These are phyloP conservation scores for Clohesyomyces aquaticus DNA, from an alignment of 495 filamentous ascomycete species.

Conservation along the genomic window DNA sequence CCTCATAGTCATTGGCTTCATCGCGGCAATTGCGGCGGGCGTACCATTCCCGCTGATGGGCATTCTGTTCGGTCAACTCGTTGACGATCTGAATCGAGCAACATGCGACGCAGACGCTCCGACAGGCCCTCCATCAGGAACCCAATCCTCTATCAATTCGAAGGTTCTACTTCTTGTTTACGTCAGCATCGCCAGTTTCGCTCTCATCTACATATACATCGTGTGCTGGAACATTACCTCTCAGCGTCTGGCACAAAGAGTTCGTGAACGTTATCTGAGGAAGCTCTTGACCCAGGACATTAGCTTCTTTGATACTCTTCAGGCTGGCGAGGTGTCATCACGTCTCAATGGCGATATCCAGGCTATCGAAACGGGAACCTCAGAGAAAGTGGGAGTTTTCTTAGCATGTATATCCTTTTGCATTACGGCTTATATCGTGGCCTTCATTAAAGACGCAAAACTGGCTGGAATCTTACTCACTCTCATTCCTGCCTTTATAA, in stretches of 20 bases:
- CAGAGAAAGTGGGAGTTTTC: conserved; percentile 47
- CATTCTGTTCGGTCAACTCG: conserved; percentile 68
- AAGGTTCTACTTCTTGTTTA: conserved; percentile 67
- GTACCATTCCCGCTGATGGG: conserved; percentile 70
- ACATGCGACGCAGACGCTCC: conserved; percentile 50
- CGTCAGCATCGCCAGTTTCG: conserved; percentile 64
- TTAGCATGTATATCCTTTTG: conserved; percentile 45
- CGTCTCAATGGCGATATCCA: conserved; percentile 82
- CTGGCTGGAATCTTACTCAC: conserved; percentile 65
- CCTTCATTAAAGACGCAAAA: conserved; percentile 45
- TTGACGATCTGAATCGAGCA: conserved; percentile 67
- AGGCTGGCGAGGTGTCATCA: conserved; percentile 89
- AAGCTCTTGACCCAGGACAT: conserved; percentile 88
- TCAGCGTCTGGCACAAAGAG: conserved; percentile 62
- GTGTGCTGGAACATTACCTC: conserved; percentile 65
- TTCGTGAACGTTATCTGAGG: conserved; percentile 77
- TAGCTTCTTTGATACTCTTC: conserved; percentile 87
- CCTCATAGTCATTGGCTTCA: conserved; percentile 56
- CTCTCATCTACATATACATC: conserved; percentile 59
- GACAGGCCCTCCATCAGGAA: conserved; percentile 38
- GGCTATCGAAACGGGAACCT: conserved; percentile 52
- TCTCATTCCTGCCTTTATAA: conserved; percentile 65
- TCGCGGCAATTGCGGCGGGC: conserved; percentile 63
- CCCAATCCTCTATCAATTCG: conserved; percentile 55
- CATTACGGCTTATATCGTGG: conserved; percentile 46